Conservation (phyloP, 106 monocot species). For the Apostasia shenzhenica region DNA sequence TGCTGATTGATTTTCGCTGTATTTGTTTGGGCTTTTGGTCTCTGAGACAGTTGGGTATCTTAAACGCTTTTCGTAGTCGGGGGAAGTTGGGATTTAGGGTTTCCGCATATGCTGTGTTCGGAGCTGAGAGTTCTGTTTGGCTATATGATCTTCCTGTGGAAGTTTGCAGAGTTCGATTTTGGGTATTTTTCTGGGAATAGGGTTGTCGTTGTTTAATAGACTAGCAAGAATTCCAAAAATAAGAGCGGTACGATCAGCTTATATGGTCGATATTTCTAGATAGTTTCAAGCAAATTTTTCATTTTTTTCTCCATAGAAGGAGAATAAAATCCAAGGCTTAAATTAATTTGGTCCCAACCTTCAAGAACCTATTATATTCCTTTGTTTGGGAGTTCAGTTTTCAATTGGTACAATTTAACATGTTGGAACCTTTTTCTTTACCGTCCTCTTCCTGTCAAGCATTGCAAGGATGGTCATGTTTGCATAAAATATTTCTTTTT, state of each 20-base stretch:
- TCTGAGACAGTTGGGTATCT: background rate
- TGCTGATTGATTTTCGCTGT: background rate
- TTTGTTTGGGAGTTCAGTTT: too few relatives aligned
- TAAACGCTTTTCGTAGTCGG: background rate
- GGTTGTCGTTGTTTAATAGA: background rate
- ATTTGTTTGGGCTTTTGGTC: slow-evolving; percentile 3
- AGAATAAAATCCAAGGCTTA: too few relatives aligned
- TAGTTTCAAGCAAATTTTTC: too few relatives aligned
- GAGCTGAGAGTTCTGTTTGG: background rate
- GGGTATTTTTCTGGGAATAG: background rate
- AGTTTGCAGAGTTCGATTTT: background rate
- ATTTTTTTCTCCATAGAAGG: too few relatives aligned
- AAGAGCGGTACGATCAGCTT: background rate
- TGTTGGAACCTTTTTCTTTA: too few relatives aligned
- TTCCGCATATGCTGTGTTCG: background rate
- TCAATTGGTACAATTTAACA: too few relatives aligned
- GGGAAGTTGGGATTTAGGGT: background rate
- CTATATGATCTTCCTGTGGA: background rate
- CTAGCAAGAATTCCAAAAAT: background rate
- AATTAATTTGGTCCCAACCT: too few relatives aligned
- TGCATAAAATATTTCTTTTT: too few relatives aligned
- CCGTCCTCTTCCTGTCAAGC: too few relatives aligned
- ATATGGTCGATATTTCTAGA: too few relatives aligned
- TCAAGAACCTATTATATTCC: too few relatives aligned
- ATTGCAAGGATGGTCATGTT: too few relatives aligned